phyloP scores from a whole-genome alignment of 73 alveolate species.

The Tetrahymena elliotti region DNA sequence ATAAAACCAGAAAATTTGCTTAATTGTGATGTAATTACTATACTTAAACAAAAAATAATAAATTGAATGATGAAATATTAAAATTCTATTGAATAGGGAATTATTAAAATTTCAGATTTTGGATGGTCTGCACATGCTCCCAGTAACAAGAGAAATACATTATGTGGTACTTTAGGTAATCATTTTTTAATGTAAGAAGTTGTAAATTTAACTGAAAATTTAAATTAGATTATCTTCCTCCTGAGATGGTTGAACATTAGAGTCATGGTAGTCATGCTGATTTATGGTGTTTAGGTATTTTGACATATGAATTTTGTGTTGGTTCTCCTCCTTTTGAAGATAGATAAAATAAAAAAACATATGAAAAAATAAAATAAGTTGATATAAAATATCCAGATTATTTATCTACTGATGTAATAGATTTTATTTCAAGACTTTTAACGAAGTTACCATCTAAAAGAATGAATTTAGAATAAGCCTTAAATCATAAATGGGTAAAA shows the following conservation, averaged over 20 bases:
- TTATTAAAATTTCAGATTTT: conserved; percentile 47
- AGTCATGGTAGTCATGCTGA: conserved; percentile 87
- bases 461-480: conserved; percentile 27
- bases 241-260: conserved; percentile 88
- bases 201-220: neutral
- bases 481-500: conserved; percentile 37
- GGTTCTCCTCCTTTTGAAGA: conserved; percentile 92
- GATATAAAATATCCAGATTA: conserved; percentile 32
- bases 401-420: conserved; percentile 33
- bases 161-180: conserved; percentile 38
- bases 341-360: conserved; percentile 37
- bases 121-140: conserved; percentile 65
- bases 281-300: conserved; percentile 94
- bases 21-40: conserved; percentile 8
- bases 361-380: conserved; percentile 13
- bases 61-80: neutral
- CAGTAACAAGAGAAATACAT: conserved; percentile 14
- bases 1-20: conserved; percentile 74
- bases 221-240: conserved; percentile 87
- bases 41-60: neutral
- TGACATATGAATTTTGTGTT: conserved; percentile 85
- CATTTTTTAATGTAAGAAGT: neutral
- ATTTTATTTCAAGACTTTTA: conserved; percentile 19
- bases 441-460: conserved; percentile 9
- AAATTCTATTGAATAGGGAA: neutral